Evolutionary conservation across 495 filamentous ascomycete genomes (phyloP), one percentile per base, ranked within the genome.

Genomic region (Pyronema omphalodes): DNA sequence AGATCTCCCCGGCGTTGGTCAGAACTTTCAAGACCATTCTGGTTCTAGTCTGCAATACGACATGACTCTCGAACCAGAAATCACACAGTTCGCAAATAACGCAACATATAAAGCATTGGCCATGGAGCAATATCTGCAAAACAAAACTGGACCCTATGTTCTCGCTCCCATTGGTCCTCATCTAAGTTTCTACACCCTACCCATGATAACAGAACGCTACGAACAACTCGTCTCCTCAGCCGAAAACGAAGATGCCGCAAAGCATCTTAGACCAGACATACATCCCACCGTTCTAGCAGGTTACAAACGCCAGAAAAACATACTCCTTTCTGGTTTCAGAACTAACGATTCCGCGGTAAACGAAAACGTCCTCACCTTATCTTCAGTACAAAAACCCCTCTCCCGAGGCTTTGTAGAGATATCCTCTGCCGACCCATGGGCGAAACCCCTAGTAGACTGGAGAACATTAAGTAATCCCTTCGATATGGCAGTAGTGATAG

Each of bases 21-120:
- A 74, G 62, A 69, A 70, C 45, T 58, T 75, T 67, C 54, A 63
- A 35, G 71, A 75, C 37, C 72, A 76, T 39, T 51, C 69, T 0
- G 62, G 35, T 6, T 1, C 23, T 3, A 40, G 7, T 9, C n/a
- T 52, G 6, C 7, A 9, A 9, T 52, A 52, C 34, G 41, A 52
- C 12, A 18, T 52, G 12, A 52, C 33, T 1, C 50, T 52, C 2
- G n/a, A 11, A 6, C 37, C 36, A 3, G 68, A 63, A 3, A 64
- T 62, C 36, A 65, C 64, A 2, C 7, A 41, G 37, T 18, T 52
- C 3, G 23, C 37, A 34, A 39, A 1, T 35, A 70, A 72, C 55
- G 53, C 62, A 15, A 71, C 68, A 17, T 73, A 66, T 56, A 59
- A 61, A 43, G 64, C 59, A 12, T 67, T 71, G 53, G 67, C 69